These are phyloP conservation scores for Quercus lobata DNA, from an alignment of 331 rosid genomes.

Conservation along the genomic window DNA sequence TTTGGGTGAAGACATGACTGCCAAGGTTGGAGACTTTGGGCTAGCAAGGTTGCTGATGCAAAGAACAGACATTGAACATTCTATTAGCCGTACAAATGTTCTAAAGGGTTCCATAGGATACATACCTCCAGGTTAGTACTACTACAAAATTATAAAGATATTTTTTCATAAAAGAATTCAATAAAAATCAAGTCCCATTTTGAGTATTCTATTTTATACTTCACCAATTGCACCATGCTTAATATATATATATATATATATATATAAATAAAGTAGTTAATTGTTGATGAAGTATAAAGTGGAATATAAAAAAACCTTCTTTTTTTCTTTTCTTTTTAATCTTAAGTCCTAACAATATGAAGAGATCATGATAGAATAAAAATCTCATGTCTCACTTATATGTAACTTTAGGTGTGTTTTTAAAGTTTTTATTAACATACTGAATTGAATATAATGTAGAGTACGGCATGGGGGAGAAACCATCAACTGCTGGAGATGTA, in stretches of 20 bases:
- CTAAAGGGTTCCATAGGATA: conserved; percentile 70
- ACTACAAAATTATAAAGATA: neutral
- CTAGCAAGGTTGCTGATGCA: conserved; percentile 50
- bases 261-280: too few relatives aligned
- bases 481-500: conserved; percentile 65
- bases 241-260: too few relatives aligned
- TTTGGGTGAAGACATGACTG: conserved; percentile 48
- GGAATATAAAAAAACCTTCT: accelerated
- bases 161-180: too few relatives aligned
- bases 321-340: too few relatives aligned
- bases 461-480: conserved; percentile 59
- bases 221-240: too few relatives aligned
- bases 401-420: neutral
- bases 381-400: too few relatives aligned
- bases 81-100: conserved; percentile 43
- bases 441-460: conserved; percentile 34
- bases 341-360: too few relatives aligned
- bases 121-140: conserved; percentile 67
- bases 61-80: conserved; percentile 24
- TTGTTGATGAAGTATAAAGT: too few relatives aligned
- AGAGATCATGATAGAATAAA: too few relatives aligned
- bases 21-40: conserved; percentile 77
- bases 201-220: too few relatives aligned
- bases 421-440: neutral
- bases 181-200: too few relatives aligned